These are phyloP conservation scores for Diaporthe sp. DNA, from an alignment of 2,329 filamentous ascomycete genomes.

Conservation along the genomic window DNA sequence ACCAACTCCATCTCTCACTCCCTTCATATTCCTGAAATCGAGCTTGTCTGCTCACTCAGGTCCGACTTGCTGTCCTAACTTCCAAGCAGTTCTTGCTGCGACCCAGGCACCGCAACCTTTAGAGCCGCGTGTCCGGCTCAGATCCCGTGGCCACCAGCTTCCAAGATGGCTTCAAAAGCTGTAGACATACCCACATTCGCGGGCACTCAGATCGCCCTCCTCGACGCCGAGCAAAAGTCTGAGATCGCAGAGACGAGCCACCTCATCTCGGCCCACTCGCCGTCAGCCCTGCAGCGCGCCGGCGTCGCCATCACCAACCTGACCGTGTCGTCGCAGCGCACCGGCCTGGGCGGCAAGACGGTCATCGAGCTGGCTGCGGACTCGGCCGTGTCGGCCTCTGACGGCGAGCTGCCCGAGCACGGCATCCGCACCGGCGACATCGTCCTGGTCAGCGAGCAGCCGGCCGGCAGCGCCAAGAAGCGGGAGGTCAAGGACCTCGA, in stretches of 20 bases:
- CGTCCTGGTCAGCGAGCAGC: slow-evolving; percentile 81
- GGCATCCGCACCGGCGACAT: slow-evolving; percentile 84
- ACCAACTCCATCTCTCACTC: background rate
- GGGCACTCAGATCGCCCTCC: slow-evolving; percentile 76
- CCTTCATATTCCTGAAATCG: background rate
- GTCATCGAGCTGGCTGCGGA: slow-evolving; percentile 80
- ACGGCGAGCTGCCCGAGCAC: slow-evolving; percentile 77
- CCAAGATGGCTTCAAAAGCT: slow-evolving; percentile 49
- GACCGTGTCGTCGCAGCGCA: slow-evolving; percentile 80
- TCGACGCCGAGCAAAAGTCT: slow-evolving; percentile 78
- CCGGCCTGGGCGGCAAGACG: slow-evolving; percentile 90
- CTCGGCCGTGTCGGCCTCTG: slow-evolving; percentile 66
- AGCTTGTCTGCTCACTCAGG: background rate
- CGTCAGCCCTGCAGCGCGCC: slow-evolving; percentile 77
- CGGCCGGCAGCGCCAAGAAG: slow-evolving; percentile 79
- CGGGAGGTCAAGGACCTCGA: slow-evolving; percentile 79
- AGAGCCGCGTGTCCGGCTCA: background rate
- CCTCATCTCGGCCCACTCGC: slow-evolving; percentile 77
- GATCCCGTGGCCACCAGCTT: background rate
- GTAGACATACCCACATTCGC: slow-evolving; percentile 79
- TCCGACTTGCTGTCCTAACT: background rate
- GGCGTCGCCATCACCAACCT: slow-evolving; percentile 87
- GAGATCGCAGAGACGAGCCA: slow-evolving; percentile 79
- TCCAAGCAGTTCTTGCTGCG: background rate
- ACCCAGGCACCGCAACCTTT: background rate